Conservation (phyloP, 2,329 filamentous ascomycete genomes). For the Ophiosphaerella narmari region DNA sequence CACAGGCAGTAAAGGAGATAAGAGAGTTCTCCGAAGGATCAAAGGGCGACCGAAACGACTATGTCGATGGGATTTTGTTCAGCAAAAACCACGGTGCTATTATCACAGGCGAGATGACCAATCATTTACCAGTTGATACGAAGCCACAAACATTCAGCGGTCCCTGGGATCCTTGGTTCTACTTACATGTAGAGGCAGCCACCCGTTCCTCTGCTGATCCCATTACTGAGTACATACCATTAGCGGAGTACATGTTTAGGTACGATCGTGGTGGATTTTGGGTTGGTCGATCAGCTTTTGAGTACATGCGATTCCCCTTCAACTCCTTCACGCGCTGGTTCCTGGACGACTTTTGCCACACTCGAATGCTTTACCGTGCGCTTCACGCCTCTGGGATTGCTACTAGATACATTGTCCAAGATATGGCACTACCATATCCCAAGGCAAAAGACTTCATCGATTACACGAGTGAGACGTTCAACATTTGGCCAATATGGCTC, state of each 20-base stretch:
- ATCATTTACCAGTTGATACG: slow-evolving; percentile 35
- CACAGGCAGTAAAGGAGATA: slow-evolving; percentile 50
- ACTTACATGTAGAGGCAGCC: slow-evolving; percentile 52
- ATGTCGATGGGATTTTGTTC: slow-evolving; percentile 58
- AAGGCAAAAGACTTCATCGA: slow-evolving; percentile 52
- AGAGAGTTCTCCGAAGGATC: slow-evolving; percentile 44
- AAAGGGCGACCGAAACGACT: slow-evolving; percentile 47
- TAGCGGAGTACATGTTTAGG: slow-evolving; percentile 71
- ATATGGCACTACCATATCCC: slow-evolving; percentile 57
- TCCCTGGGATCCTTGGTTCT: slow-evolving; percentile 57
- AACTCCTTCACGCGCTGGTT: slow-evolving; percentile 65
- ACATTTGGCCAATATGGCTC: slow-evolving; percentile 56
- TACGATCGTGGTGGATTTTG: slow-evolving; percentile 74
- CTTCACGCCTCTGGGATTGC: slow-evolving; percentile 65
- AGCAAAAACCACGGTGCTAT: slow-evolving; percentile 49
- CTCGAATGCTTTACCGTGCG: slow-evolving; percentile 68
- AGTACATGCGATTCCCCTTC: slow-evolving; percentile 68
- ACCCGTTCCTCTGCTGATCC: slow-evolving; percentile 38
- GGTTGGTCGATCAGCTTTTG: slow-evolving; percentile 66
- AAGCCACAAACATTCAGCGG: slow-evolving; percentile 48
- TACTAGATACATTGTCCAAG: slow-evolving; percentile 67
- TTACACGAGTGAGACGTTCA: slow-evolving; percentile 46
- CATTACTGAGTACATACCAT: slow-evolving; percentile 61
- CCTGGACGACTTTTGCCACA: slow-evolving; percentile 67
- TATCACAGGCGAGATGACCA: slow-evolving; percentile 51